Evolutionary conservation across 129 eudicot species (phyloP).

Genomic region (Chrysanthemum makinoi): DNA sequence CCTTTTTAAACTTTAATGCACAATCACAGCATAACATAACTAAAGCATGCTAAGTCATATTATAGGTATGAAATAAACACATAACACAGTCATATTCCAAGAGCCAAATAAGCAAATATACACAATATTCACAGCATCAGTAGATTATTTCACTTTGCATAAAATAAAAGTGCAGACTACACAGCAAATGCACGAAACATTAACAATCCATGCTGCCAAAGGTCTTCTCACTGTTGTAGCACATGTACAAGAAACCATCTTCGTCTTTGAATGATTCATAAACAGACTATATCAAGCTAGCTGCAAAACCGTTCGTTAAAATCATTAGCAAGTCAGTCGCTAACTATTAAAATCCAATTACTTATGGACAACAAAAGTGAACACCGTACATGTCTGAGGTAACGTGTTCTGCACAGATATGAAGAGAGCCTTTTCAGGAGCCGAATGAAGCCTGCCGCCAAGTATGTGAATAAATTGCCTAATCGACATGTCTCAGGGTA

Average conservation of each 20-base stretch:
- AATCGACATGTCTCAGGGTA: constrained; percentile 80
- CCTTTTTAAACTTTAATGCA: too few species aligned
- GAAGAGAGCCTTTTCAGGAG: constrained; percentile 85
- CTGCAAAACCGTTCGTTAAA: constrained; percentile 34
- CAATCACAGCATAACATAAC: too few species aligned
- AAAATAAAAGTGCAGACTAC: constrained; percentile 20
- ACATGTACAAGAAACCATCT: constrained; percentile 34
- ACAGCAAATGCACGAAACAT: constrained; percentile 9
- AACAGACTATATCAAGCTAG: constrained; percentile 71
- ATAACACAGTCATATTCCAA: neutral
- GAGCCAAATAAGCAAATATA: neutral
- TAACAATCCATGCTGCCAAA: constrained; percentile 43
- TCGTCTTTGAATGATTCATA: constrained; percentile 85
- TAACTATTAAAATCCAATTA: neutral
- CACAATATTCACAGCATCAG: neutral
- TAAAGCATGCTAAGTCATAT: neutral
- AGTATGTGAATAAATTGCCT: constrained; percentile 83
- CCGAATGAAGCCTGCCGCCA: constrained; percentile 64
- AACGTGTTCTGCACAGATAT: constrained; percentile 75
- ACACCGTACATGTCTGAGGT: constrained; percentile 83
- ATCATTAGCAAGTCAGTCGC: neutral
- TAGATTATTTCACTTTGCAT: neutral
- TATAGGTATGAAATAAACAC: neutral
- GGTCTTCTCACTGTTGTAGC: constrained; percentile 60
- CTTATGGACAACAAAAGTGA: constrained; percentile 1